phyloP scores from a whole-genome alignment of 2,329 filamentous ascomycete species.

The Aspergillus eucalypticola region DNA sequence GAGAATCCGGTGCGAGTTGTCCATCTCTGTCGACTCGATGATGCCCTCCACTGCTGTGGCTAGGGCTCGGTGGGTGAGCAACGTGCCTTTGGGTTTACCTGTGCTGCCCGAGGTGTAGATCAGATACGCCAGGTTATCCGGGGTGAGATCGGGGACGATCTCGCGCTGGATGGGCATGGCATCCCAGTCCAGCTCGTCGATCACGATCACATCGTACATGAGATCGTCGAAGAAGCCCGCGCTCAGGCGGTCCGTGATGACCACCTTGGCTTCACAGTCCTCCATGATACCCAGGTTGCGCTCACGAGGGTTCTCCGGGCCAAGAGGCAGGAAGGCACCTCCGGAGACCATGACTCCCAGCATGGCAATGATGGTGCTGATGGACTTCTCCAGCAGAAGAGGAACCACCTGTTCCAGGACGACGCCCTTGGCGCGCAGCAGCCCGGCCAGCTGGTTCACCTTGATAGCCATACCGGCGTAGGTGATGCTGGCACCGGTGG shows the following conservation, averaged over 20 bases:
- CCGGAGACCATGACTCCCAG: constrained; percentile 1
- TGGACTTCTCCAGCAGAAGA: constrained; percentile 8
- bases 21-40: neutral
- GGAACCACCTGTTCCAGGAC: constrained; percentile 3
- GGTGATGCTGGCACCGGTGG: neutral
- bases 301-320: constrained; percentile 10
- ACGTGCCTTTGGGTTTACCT: constrained; percentile 14
- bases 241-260: neutral
- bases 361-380: constrained; percentile 3
- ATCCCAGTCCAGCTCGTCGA: neutral
- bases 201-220: neutral
- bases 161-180: neutral
- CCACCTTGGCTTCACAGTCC: constrained; percentile 3
- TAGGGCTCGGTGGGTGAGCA: constrained; percentile 10
- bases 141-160: neutral
- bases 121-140: constrained; percentile 6
- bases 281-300: constrained; percentile 4
- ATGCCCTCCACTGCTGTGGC: neutral
- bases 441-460: neutral
- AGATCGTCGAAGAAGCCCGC: neutral
- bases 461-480: neutral
- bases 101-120: constrained; percentile 16
- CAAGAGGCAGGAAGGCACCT: constrained; percentile 2
- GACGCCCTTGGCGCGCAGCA: neutral
- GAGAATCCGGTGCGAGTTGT: constrained; percentile 7